Conservation (phyloP, 2,329 filamentous ascomycete genomes). For the Dendryphion nanum region DNA sequence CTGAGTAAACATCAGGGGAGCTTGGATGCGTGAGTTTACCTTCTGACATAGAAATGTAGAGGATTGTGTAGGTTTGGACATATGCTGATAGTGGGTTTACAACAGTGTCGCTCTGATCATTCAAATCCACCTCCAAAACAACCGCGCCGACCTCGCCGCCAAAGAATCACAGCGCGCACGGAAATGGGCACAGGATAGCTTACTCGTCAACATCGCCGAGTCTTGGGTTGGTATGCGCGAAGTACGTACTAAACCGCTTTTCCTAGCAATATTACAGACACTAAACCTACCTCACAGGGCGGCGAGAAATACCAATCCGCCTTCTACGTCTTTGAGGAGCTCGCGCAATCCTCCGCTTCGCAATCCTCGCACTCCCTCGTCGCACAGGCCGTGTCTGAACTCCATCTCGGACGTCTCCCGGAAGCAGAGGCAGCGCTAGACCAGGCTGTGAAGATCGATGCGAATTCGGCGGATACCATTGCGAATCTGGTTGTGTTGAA, state of each 20-base stretch:
- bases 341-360: slow-evolving; percentile 82
- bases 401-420: slow-evolving; percentile 83
- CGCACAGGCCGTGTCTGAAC: slow-evolving; percentile 84
- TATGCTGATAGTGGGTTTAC: background rate
- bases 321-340: slow-evolving; percentile 96
- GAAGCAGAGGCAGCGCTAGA: slow-evolving; percentile 87
- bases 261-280: background rate
- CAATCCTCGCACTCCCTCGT: slow-evolving; percentile 74
- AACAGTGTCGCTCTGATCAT: slow-evolving; percentile 78
- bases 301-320: slow-evolving; percentile 95
- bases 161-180: slow-evolving; percentile 86
- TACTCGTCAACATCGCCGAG: slow-evolving; percentile 91
- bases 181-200: slow-evolving; percentile 91
- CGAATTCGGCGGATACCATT: slow-evolving; percentile 69
- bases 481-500: slow-evolving; percentile 82
- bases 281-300: slow-evolving; percentile 57
- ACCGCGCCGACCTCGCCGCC: slow-evolving; percentile 82
- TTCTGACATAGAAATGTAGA: background rate
- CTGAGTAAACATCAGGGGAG: slow-evolving; percentile 82
- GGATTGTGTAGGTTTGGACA: no score
- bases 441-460: slow-evolving; percentile 73
- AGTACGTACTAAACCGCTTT: slow-evolving; percentile 51
- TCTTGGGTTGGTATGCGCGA: slow-evolving; percentile 89
- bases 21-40: slow-evolving; percentile 61
- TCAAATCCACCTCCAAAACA: slow-evolving; percentile 89